Conservation (phyloP, 163 green algal species). For the Scenedesmus sp. region DNA sequence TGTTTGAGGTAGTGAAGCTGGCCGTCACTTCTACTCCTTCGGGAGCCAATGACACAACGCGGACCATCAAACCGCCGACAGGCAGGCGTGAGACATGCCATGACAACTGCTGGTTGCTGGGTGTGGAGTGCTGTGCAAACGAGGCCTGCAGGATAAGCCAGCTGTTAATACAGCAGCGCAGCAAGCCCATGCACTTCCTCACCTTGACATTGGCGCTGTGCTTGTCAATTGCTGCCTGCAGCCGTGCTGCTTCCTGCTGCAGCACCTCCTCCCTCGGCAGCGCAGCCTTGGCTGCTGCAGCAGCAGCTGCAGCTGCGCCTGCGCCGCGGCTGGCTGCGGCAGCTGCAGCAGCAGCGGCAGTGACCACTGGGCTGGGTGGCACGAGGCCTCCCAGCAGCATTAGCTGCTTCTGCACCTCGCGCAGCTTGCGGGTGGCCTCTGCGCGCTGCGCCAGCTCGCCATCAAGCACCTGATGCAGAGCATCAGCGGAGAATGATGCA, state of each 20-base stretch:
- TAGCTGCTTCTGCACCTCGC: constrained; percentile 81
- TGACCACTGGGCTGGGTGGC: constrained; percentile 58
- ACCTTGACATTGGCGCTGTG: constrained; percentile 47
- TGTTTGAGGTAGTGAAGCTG: not conserved
- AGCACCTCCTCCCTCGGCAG: constrained; percentile 39
- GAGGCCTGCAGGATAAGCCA: no score
- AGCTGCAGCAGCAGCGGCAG: constrained; percentile 34
- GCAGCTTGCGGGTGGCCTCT: constrained; percentile 74
- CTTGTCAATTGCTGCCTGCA: constrained; percentile 41
- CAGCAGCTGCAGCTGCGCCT: not conserved
- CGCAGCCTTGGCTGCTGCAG: not conserved
- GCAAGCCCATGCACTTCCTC: not conserved
- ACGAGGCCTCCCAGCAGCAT: constrained; percentile 62
- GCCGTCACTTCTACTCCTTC: no score
- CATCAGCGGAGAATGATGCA: not conserved
- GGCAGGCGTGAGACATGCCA: not conserved
- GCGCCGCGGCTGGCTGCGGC: not conserved
- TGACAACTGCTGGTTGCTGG: not conserved
- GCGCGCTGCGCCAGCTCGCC: constrained; percentile 83
- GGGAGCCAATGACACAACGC: no score
- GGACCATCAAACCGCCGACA: no score
- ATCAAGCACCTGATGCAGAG: constrained; percentile 74
- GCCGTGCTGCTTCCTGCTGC: constrained; percentile 30
- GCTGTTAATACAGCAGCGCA: not conserved
- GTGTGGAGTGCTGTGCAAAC: not conserved